A percentile compares a stretch with the other conserved stretches of the same genome.
phyloP scores from a whole-genome alignment of 768 basidiomycete genomes.

The Podaxis pistillaris region DNA sequence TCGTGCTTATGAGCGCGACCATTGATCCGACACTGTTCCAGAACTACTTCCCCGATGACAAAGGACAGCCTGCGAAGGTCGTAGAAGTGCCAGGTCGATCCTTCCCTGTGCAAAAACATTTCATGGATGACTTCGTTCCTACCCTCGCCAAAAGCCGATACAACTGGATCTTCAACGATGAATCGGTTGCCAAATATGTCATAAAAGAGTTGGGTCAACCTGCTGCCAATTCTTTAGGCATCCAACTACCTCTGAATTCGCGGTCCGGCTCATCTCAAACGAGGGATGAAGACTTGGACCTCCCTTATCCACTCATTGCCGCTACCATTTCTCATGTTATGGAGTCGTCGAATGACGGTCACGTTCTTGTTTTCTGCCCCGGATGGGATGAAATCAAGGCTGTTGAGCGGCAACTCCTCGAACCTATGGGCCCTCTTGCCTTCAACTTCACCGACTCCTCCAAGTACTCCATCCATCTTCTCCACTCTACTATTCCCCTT shows the following conservation, averaged over 20 bases:
- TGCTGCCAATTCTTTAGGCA: conserved; percentile 25
- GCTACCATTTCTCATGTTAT: conserved; percentile 80
- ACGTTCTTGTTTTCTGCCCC: conserved; percentile 89
- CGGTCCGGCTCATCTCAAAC: neutral
- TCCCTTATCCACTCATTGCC: conserved; percentile 80
- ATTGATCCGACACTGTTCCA: conserved; percentile 91
- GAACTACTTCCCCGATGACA: conserved; percentile 73
- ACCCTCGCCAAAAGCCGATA: conserved; percentile 42
- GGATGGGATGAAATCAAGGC: conserved; percentile 89
- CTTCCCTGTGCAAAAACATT: conserved; percentile 81
- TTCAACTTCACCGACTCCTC: conserved; percentile 58
- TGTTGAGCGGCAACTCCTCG: conserved; percentile 62
- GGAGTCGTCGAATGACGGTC: conserved; percentile 71
- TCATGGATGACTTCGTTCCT: conserved; percentile 74
- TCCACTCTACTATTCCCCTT: conserved; percentile 89
- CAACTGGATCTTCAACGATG: conserved; percentile 70
- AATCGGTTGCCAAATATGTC: conserved; percentile 70
- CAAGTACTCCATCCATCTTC: conserved; percentile 69
- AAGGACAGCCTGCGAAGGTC: conserved; percentile 60
- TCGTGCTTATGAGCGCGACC: conserved; percentile 95
- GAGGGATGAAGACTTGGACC: conserved; percentile 59
- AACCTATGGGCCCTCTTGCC: conserved; percentile 47
- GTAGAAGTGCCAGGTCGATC: conserved; percentile 89
- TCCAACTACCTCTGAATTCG: conserved; percentile 20
- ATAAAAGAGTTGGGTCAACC: conserved; percentile 56